Conservation (phyloP, 164 flowering plant genomes). For the Magnolia kwangsiensis region DNA sequence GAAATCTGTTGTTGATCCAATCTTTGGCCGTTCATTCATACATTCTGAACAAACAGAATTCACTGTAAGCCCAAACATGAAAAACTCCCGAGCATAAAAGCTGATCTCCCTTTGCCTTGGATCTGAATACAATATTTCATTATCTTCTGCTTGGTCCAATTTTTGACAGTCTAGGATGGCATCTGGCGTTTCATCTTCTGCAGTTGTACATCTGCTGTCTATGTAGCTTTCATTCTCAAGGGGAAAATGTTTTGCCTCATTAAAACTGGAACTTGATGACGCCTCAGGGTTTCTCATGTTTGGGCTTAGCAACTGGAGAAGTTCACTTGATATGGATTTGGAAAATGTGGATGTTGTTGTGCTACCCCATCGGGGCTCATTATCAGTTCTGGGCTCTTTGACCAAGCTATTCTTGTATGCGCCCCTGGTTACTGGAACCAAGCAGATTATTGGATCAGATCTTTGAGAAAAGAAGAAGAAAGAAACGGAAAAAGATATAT, state of each 20-base stretch:
- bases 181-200: constrained; percentile 12
- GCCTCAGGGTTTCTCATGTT: neutral
- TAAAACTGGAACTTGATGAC: constrained; percentile 8
- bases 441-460: neutral
- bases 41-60: constrained; percentile 40
- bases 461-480: neutral
- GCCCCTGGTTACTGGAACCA: constrained; percentile 12
- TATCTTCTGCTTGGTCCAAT: neutral
- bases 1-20: constrained; percentile 38
- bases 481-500: too few relatives aligned
- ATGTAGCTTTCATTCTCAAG: constrained; percentile 6
- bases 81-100: constrained; percentile 10
- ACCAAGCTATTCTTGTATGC: constrained; percentile 6
- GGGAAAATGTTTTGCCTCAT: constrained; percentile 9
- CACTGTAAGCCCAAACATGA: constrained; percentile 13
- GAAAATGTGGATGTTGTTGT: constrained; percentile 1
- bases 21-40: constrained; percentile 37
- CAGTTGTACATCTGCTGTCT: constrained; percentile 13
- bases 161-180: constrained; percentile 6
- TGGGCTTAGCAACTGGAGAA: constrained; percentile 3
- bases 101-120: constrained; percentile 9
- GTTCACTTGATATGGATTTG: constrained; percentile 21
- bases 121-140: constrained; percentile 15
- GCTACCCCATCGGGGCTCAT: constrained; percentile 6
- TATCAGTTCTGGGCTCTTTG: constrained; percentile 13